These are phyloP conservation scores for Nothophytophthora sp. DNA, from an alignment of 352 stramenopile species.

Conservation along the genomic window DNA sequence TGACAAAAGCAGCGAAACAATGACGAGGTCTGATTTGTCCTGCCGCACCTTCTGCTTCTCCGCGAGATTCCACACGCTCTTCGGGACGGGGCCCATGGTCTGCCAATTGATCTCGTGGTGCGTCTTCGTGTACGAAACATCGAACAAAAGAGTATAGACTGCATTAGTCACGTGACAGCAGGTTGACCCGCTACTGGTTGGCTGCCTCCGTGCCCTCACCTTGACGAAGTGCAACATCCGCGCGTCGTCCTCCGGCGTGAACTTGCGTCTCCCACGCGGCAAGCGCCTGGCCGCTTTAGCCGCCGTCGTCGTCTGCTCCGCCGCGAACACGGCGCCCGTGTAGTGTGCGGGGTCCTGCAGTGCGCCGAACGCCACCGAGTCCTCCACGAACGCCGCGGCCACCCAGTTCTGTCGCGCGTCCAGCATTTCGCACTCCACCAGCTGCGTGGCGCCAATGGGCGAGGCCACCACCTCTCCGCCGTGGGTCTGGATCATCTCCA, in stretches of 20 bases:
- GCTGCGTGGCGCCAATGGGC: slow-evolving; percentile 21
- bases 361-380: slow-evolving; percentile 36
- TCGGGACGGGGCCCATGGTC: slow-evolving; percentile 15
- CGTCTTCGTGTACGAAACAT: not conserved
- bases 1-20: not conserved
- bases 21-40: not conserved
- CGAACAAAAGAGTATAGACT: not conserved
- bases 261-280: slow-evolving; percentile 16
- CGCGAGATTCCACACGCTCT: slow-evolving; percentile 19
- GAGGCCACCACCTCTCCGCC: slow-evolving; percentile 28
- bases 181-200: not conserved
- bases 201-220: slow-evolving; percentile 1
- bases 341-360: slow-evolving; percentile 39
- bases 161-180: too few species aligned
- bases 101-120: slow-evolving; percentile 6
- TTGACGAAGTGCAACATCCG: slow-evolving; percentile 52
- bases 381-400: slow-evolving; percentile 45
- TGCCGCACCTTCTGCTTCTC: slow-evolving; percentile 3
- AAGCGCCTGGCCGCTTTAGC: too few species aligned
- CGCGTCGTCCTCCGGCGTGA: slow-evolving; percentile 43
- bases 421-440: slow-evolving; percentile 41
- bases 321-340: slow-evolving; percentile 22
- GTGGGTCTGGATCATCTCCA: slow-evolving; percentile 32
- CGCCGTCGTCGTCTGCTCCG: not conserved
- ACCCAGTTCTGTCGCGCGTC: slow-evolving; percentile 33